Conservation (phyloP, 306 rosid species). For the Citrullus amarus region DNA sequence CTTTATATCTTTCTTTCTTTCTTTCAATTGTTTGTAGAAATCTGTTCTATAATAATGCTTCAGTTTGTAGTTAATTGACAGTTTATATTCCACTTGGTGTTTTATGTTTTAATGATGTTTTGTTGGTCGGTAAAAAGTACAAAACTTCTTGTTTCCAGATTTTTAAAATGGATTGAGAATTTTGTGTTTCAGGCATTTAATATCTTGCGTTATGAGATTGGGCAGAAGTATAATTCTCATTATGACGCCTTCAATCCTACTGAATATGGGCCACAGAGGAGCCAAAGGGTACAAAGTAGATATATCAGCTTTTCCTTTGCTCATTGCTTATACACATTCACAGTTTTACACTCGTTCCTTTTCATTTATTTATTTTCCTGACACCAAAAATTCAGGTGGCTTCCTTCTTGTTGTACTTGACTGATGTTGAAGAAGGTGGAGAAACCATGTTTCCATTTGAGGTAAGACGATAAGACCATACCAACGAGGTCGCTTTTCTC, state of each 20-base stretch:
- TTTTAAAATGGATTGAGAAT: conserved; percentile 30
- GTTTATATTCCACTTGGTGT: neutral
- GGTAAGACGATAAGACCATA: conserved; percentile 40
- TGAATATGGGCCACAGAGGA: conserved; percentile 57
- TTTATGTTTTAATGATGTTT: neutral
- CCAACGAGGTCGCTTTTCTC: neutral
- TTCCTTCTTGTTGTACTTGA: conserved; percentile 73
- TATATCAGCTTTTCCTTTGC: neutral
- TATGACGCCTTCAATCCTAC: conserved; percentile 48
- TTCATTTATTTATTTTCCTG: neutral
- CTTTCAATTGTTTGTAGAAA: neutral
- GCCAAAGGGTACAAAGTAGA: conserved; percentile 58
- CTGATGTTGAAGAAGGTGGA: conserved; percentile 79
- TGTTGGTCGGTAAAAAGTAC: conserved; percentile 3
- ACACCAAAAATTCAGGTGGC: conserved; percentile 40
- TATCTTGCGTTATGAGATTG: conserved; percentile 65
- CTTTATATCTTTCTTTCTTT: neutral
- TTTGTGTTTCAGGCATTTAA: conserved; percentile 78
- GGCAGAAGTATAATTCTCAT: conserved; percentile 75
- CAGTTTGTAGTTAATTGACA: neutral
- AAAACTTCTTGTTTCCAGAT: conserved; percentile 26
- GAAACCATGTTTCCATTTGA: conserved; percentile 83
- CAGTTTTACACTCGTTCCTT: neutral
- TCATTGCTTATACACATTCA: neutral
- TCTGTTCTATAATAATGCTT: neutral